Percentiles rank a stretch among this genome's conserved stretches.
Evolutionary conservation across 192 early-diverging fungal genomes (phyloP).

Genomic region (Backusella mclennaniae): DNA sequence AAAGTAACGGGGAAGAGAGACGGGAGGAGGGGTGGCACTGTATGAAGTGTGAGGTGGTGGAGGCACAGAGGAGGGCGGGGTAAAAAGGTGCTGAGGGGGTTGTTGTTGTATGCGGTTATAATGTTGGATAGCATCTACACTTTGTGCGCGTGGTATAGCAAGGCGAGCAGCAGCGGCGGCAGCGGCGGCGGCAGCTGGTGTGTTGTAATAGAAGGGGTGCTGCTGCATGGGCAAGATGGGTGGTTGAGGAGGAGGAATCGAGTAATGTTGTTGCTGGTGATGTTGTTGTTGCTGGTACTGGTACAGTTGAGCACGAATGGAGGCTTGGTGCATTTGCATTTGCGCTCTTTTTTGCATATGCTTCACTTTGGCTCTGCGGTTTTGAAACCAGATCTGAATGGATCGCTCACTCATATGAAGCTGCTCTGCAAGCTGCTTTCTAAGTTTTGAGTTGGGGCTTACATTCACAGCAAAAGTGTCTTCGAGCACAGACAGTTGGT

Average conservation of each 20-base stretch:
- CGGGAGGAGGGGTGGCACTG: constrained; percentile 9
- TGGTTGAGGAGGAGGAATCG: background rate
- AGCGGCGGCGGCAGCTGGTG: background rate
- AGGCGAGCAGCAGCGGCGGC: background rate
- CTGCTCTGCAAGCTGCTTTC: constrained; percentile 61
- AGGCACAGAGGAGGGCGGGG: background rate
- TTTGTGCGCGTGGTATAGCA: constrained; percentile 16
- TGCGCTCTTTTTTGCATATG: constrained; percentile 33
- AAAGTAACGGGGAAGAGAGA: constrained; percentile 7
- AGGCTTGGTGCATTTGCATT: constrained; percentile 20
- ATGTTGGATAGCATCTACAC: constrained; percentile 22
- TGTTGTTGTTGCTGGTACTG: constrained; percentile 15
- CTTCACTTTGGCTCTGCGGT: constrained; percentile 73
- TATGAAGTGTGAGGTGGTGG: background rate
- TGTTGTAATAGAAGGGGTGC: background rate
- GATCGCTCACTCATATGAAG: constrained; percentile 59
- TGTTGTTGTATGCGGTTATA: background rate
- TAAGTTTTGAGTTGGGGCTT: constrained; percentile 60
- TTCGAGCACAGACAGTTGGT: constrained; percentile 60
- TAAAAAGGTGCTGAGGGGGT: background rate
- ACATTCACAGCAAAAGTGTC: constrained; percentile 65
- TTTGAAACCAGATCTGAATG: constrained; percentile 84
- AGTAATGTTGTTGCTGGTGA: background rate
- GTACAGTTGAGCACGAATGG: constrained; percentile 17
- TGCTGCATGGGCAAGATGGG: constrained; percentile 2